phyloP scores from a whole-genome alignment of 495 filamentous ascomycete species.

The Aspergillus sparsus region DNA sequence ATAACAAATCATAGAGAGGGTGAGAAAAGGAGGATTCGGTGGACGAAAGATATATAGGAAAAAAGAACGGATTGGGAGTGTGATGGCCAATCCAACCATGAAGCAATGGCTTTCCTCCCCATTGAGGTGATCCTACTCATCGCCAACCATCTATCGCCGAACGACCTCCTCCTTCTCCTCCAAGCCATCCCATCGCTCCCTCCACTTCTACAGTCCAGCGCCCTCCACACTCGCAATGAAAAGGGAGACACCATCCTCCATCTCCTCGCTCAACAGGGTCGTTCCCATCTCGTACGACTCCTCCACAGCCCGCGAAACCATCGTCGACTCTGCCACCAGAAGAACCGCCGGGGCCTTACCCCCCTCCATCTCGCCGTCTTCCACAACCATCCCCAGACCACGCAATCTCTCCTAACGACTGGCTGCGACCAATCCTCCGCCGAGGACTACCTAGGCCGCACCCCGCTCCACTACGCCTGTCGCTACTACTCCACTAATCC shows the following conservation, averaged over 20 bases:
- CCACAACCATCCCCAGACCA: neutral
- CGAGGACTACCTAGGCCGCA: neutral
- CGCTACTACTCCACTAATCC: neutral
- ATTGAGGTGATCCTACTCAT: constrained; percentile 4
- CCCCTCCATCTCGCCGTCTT: constrained; percentile 2
- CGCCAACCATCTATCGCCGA: neutral
- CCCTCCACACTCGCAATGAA: neutral
- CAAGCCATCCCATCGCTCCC: neutral
- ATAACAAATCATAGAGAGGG: neutral
- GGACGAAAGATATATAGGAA: neutral
- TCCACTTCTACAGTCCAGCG: neutral
- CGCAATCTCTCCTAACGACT: neutral
- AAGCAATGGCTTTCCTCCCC: constrained; percentile 1
- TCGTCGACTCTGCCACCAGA: neutral
- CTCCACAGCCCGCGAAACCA: constrained; percentile 6
- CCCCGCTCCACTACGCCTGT: constrained; percentile 5
- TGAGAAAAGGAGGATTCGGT: too few relatives aligned
- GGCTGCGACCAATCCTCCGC: constrained; percentile 1
- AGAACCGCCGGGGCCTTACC: neutral
- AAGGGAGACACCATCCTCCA: constrained; percentile 1
- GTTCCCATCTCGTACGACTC: neutral
- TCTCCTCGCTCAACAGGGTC: constrained; percentile 2
- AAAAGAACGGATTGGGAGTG: too few relatives aligned
- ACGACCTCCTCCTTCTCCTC: neutral
- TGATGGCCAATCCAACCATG: too few relatives aligned